Base-by-base conservation (phyloP, 1,284 basidiomycete genomes). In the Xerocomus alliaceus region DNA sequence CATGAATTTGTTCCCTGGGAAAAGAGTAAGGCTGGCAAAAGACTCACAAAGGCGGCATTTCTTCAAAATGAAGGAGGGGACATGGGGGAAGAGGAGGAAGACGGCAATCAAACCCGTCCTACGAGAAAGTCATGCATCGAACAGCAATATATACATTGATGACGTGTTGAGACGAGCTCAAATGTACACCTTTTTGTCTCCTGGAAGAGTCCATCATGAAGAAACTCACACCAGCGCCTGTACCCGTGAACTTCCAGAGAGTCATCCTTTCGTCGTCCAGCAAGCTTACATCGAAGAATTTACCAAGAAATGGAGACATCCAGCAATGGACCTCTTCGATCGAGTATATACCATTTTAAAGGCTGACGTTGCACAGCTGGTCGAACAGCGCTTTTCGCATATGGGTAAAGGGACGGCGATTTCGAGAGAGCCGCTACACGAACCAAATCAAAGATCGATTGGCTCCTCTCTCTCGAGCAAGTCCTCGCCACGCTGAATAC, bases 211-310 rank as follows among this genome's bases (percentile, higher is more conserved):
- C 37, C 22, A 7, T 32, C 15, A 1, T 46, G 10, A 20, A 24
- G 22, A 44, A 39, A 18, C 26, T 17, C 5, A 22, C 24, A 9
- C 12, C 22, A 90, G 89, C 28, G 83, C 87, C 0, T 81, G 84
- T 4, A 87, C 87, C 2, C 84, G 88, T 5, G 88, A 90, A 68
- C 77, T 91, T 0, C 88, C 88, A 0, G 84, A 83, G 10, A 83
- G 83, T 63, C 84, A 82, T 62, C 88, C 89, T 0, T 90, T 87
- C 66, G 76, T 83, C 1, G 86, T 89, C 0, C 84, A 84, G 41
- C 72, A 82, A 34, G 64, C 72, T 0, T 84, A 83, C 50, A 87
- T 91, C 50, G 60, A 71, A 3, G 63, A 71, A 4, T 74, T 84
- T 26, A 79, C 82, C 17, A 59, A 72, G 26, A 63, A 79, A 51